Conservation (phyloP, 192 early-diverging fungal species). For the Backusella liffmaniae region DNA sequence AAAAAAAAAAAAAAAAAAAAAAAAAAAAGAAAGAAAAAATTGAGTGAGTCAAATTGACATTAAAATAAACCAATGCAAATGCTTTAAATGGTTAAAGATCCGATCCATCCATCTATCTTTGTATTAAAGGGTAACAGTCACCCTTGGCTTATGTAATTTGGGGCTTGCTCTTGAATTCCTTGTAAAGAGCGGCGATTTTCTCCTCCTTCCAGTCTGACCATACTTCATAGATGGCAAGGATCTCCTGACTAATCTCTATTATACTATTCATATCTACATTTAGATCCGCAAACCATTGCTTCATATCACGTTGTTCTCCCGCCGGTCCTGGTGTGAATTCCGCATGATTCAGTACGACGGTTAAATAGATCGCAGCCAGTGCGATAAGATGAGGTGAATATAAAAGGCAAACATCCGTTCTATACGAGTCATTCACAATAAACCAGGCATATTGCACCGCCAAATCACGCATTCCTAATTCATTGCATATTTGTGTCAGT, state of each 20-base stretch:
- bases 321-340: slow-evolving; percentile 36
- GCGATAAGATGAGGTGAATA: slow-evolving; percentile 92
- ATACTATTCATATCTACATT: slow-evolving; percentile 81
- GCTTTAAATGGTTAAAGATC: background rate
- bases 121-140: background rate
- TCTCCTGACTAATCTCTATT: slow-evolving; percentile 73
- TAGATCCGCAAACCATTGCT: slow-evolving; percentile 77
- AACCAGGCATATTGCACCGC: slow-evolving; percentile 67
- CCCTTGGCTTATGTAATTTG: background rate
- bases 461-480: slow-evolving; percentile 49
- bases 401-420: slow-evolving; percentile 76
- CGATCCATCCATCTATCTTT: background rate
- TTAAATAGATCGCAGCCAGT: slow-evolving; percentile 71
- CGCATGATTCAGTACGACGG: slow-evolving; percentile 54
- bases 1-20: slow-evolving; percentile 9
- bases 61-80: background rate
- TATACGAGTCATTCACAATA: slow-evolving; percentile 82
- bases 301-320: slow-evolving; percentile 59
- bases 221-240: slow-evolving; percentile 66
- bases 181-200: slow-evolving; percentile 47
- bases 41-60: slow-evolving; percentile 1
- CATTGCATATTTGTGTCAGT: slow-evolving; percentile 56
- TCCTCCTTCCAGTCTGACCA: slow-evolving; percentile 68
- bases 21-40: background rate
- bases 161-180: slow-evolving; percentile 34